Conservation (phyloP, 2,329 filamentous ascomycete species). For the Westerdykella ornata region DNA sequence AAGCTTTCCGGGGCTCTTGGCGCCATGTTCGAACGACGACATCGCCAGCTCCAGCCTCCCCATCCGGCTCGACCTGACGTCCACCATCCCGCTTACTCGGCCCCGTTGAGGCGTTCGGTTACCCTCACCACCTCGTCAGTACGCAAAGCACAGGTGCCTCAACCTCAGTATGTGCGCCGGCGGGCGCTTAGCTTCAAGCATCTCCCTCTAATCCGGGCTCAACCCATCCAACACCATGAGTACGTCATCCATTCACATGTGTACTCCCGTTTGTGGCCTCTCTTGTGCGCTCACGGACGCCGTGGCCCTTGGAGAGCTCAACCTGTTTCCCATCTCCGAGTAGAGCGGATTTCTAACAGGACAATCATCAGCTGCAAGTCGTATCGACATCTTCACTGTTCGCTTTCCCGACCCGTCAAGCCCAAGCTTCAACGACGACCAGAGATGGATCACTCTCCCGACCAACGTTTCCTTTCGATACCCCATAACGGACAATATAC, state of each 20-base stretch:
- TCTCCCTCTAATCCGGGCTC: too few species aligned
- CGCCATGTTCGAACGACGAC: conserved; percentile 1
- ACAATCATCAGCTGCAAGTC: conserved; percentile 25
- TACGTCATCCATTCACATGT: conserved; percentile 22
- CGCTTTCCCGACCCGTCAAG: conserved; percentile 30
- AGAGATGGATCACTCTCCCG: conserved; percentile 27
- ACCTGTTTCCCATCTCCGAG: too few species aligned
- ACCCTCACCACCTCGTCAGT: too few species aligned
- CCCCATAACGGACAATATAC: conserved; percentile 52
- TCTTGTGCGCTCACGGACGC: too few species aligned
- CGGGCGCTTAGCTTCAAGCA: too few species aligned
- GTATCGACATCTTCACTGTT: conserved; percentile 33
- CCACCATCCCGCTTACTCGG: neutral
- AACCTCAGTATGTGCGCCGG: too few species aligned
- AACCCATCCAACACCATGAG: conserved; percentile 29
- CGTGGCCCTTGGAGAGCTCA: too few species aligned
- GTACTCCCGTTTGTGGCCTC: too few species aligned
- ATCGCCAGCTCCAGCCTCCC: conserved; percentile 19
- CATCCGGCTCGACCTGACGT: conserved; percentile 1
- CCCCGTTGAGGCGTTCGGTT: too few species aligned
- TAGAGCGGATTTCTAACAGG: too few species aligned
- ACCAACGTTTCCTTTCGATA: conserved; percentile 32
- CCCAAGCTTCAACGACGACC: conserved; percentile 21
- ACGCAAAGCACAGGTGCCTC: too few species aligned
- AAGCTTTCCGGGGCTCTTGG: conserved; percentile 17